phyloP scores from a whole-genome alignment of 768 basidiomycete genomes.

The Tylopilus rubrobrunneus region DNA sequence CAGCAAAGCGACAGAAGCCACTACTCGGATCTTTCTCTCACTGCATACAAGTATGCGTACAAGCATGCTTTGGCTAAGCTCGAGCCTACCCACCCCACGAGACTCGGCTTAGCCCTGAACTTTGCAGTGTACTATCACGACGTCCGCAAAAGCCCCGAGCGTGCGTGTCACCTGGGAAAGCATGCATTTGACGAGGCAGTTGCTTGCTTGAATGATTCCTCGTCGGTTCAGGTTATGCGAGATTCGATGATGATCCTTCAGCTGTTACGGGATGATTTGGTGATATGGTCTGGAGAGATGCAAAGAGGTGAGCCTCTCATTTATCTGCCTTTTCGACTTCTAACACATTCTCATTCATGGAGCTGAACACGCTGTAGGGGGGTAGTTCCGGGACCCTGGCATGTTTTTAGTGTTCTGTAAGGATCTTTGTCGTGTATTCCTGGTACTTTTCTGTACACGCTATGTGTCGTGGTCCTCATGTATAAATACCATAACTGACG shows the following conservation, averaged over 20 bases:
- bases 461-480: slow-evolving; percentile 10
- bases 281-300: slow-evolving; percentile 83
- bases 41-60: slow-evolving; percentile 83
- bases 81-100: slow-evolving; percentile 77
- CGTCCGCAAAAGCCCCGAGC: slow-evolving; percentile 78
- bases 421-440: not conserved
- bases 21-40: slow-evolving; percentile 72
- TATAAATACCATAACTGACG: not conserved
- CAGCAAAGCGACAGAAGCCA: slow-evolving; percentile 63
- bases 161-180: slow-evolving; percentile 86
- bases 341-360: slow-evolving; percentile 13
- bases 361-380: slow-evolving; percentile 22
- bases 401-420: not conserved
- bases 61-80: slow-evolving; percentile 76
- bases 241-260: slow-evolving; percentile 85
- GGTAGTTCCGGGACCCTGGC: slow-evolving; percentile 4
- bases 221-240: slow-evolving; percentile 43
- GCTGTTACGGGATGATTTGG: slow-evolving; percentile 77
- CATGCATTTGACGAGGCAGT: slow-evolving; percentile 92
- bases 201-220: slow-evolving; percentile 47
- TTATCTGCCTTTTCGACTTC: slow-evolving; percentile 4
- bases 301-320: slow-evolving; percentile 32
- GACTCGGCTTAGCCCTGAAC: slow-evolving; percentile 84
- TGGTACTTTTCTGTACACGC: slow-evolving; percentile 3
- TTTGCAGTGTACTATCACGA: slow-evolving; percentile 94